Base-by-base conservation (phyloP, 1,139 yeast species). In the Yamadazyma aaseri region DNA sequence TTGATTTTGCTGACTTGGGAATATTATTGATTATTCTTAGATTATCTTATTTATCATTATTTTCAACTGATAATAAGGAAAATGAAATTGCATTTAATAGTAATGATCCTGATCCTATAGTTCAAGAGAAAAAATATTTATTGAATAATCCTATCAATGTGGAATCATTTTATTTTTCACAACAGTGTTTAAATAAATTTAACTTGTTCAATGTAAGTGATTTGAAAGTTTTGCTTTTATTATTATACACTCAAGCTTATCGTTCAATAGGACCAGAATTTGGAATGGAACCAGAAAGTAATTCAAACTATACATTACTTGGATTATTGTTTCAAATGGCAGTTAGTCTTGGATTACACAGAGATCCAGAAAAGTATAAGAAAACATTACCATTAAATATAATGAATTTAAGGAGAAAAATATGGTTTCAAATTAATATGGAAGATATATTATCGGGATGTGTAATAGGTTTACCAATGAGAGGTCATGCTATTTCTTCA, bases 201-300 rank as follows among this genome's bases (percentile, higher is more conserved):
- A 58, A 65, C 30, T 42, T 65, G 20, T 48, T 60, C 45, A 49
- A 63, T 34, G 44, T 47, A 10, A 63, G 71, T 12, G 68, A 73
- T 16, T 46, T 76, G 34, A 62, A 67, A 25, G 30, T 36, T 13
- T 25, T 44, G 3, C 45, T 41, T 26, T 28, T 44, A 17, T 34
- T 34, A 4, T 13, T 39, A 14, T 48, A 62, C 30, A 45, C 58
- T 28, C 53, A 75, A 36, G 41, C 60, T 15, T 73, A 73, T 49
- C 65, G 63, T 31, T 44, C 50, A 26, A 45, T 53, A 40, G 64
- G 78, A 0, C 78, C 78, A 3, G 79, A 73, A 46, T 76, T 71
- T 44, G 76, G 79, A n/a, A 61, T 63, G 28, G 63, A 57, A n/a
- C 60, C 65, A 2, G 76, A 72, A 10, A 20, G 30, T 26, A 21